Evolutionary conservation across 441 rosid species (phyloP), one percentile per base, ranked within the genome.

Genomic region (Erodium trifolium): DNA sequence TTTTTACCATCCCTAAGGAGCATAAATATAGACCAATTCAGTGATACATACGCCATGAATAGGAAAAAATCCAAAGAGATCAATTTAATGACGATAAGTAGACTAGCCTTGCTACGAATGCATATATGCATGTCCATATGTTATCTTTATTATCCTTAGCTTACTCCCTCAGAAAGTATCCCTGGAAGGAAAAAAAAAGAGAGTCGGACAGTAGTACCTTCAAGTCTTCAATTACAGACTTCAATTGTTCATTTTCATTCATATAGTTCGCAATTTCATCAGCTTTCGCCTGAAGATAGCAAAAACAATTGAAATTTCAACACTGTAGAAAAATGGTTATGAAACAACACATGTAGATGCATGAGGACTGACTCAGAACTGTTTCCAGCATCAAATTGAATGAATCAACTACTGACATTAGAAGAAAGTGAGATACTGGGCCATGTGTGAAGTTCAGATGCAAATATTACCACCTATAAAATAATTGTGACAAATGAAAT

Each of bases 201-300:
- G 14, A 23, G 14, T 2, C 11, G 65, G 65, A 14, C 13, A 74
- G 73, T 55, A 72, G 66, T 76, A 95, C 99, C 98, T 95, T 92
- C 82, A 92, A 82, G 72, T 92, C 93, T 75, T 86, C 92, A 71
- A 81, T 82, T 63, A 84, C 82, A 71, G 78, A 75, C 87, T 92
- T 95, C 73, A 90, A 87, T 73, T 90, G 88, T 85, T 95, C 99
- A 77, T 95, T 95, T 80, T 95, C 97, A 79, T 89, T 92, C 97
- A 92, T 92, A 82, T 89, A 67, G 74, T 84, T 95, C 3, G 97
- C 96, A 69, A 95, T 95, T 80, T 92, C 99, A 85, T 95, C 99
- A 76, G 99, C 98, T 81, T 95, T 95, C 78, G 99, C 95, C 98
- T 95, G 82, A 73, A 66, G 68, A 62, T 62, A 57, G 27, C 59